These are phyloP conservation scores for Suillus discolor DNA, from an alignment of 768 basidiomycete genomes.

Conservation along the genomic window DNA sequence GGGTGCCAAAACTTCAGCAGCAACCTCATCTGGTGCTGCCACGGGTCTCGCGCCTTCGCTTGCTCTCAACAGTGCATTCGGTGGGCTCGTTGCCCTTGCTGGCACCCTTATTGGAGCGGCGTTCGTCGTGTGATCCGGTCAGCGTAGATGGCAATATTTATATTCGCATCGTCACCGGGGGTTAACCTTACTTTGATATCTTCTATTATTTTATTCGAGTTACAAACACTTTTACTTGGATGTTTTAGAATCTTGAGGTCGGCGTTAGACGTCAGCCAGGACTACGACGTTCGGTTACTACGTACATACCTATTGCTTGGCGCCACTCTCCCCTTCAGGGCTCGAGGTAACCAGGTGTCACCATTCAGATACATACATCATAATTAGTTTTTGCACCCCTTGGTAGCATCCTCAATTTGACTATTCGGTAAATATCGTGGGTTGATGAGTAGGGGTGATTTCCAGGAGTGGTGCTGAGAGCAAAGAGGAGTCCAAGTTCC, in stretches of 20 bases:
- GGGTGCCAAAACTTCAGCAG: background rate
- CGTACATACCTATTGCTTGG: background rate
- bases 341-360: background rate
- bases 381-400: background rate
- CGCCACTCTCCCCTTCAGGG: background rate
- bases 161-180: background rate
- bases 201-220: background rate
- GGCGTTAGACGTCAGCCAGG: background rate
- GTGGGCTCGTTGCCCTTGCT: slow-evolving; percentile 27
- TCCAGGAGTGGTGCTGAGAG: background rate
- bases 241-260: background rate
- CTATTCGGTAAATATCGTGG: background rate
- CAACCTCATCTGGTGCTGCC: slow-evolving; percentile 18
- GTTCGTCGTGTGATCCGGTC: slow-evolving; percentile 20
- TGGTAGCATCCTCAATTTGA: background rate
- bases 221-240: background rate
- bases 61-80: slow-evolving; percentile 20
- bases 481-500: background rate
- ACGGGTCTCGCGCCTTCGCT: slow-evolving; percentile 17
- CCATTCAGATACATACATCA: background rate
- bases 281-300: background rate
- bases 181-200: background rate
- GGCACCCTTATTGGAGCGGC: slow-evolving; percentile 29
- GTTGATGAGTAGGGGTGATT: background rate
- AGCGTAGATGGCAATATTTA: too few relatives aligned